Base-by-base conservation (phyloP, 2,329 filamentous ascomycete species). In the Beauveria bassiana region DNA sequence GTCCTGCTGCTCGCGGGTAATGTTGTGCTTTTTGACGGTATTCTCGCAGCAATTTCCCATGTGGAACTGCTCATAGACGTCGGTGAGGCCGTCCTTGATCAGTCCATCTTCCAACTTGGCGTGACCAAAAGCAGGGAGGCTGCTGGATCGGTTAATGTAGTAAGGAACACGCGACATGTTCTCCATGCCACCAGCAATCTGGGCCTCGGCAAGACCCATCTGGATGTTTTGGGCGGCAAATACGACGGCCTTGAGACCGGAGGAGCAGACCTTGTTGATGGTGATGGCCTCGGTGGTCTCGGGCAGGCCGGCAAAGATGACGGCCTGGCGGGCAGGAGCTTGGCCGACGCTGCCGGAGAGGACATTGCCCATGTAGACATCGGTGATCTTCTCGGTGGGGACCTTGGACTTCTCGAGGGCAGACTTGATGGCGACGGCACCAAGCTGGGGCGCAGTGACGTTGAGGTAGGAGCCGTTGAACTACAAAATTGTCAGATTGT, bases 311-410 rank as follows among this genome's bases (percentile, higher is more conserved):
- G 95, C 91, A 70, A 96, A 93, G 63, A 98, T 89, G 66, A 86
- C 80, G 12, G 95, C 95, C 78, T 99, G 95, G 54, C 95, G 86
- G 24, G 95, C 93, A 2, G 95, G 95, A 0, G 95, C 86, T 77
- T 99, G 95, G 51, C 95, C 95, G 6, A 95, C 83, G 20, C 84
- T 84, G 50, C 83, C 93, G 74, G 92, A 88, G 46, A 98, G 82
- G 10, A 98, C 95, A 70, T 97, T 96, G 72, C 95, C 95, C 90
- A 98, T 96, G 79, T 98, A 98, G 18, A 98, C 91, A 75, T 96
- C 90, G 65, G 88, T 89, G 70, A 98, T 91, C 72, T 89, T 89
- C 40, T 88, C 86, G 58, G 86, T 74, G 1, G 95, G 93, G 7
- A 98, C 83, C 66, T 86, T 87, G 58, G 93, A 96, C 75, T 95